Base-by-base conservation (phyloP, 176 grass and related monocot genomes). In the Miscanthus lutarioriparius region DNA sequence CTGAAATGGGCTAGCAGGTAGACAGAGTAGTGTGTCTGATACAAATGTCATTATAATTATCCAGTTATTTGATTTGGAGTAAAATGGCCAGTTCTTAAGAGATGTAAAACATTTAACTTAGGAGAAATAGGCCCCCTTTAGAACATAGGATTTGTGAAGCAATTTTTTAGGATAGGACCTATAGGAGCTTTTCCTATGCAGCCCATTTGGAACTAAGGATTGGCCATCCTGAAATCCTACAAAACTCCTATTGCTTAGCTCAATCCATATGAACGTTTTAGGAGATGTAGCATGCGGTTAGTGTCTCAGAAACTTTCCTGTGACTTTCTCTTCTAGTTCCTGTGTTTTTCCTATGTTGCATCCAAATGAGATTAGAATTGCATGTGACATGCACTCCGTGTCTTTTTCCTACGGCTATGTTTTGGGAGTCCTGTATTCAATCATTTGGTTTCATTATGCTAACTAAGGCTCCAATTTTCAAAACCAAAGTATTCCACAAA, bases 101-200 rank as follows among this genome's bases (percentile, higher is more conserved):
- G 47, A 56, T 72, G 41, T 72, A 13, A 43, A 30, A 82, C 38
- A 70, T 56, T 68, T 81, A 19, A 16, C 39, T 84, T 15, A 69
- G 7, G 38, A 54, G 33, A 89, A 75, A 49, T 59, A 6, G n/a
- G n/a, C 23, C 58, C 58, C 10, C 1, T 12, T 62, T 62, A 26
- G n/a, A 26, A 1, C n/a, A 62, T 62, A 62, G 58, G 58, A 26
- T 62, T 61, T 26, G n/a, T 62, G n/a, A 62, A 62, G 58, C 10
- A 26, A 26, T 25, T 23, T 58, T 56, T n/a, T 62, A 12, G 58
- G 58, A 62, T 12, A 62, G 23, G n/a, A 62, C 23, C n/a, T 62
- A 61, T 61, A 26, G n/a, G n/a, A 26, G n/a, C n/a, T 62, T 62
- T 61, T 62, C 58, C 58, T 62, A 26, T 62, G n/a, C n/a, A 62